A percentile compares a stretch with the other conserved stretches of the same genome.
These are phyloP conservation scores for Pyrus bretschneideri DNA, from an alignment of 306 rosid species.

Conservation along the genomic window DNA sequence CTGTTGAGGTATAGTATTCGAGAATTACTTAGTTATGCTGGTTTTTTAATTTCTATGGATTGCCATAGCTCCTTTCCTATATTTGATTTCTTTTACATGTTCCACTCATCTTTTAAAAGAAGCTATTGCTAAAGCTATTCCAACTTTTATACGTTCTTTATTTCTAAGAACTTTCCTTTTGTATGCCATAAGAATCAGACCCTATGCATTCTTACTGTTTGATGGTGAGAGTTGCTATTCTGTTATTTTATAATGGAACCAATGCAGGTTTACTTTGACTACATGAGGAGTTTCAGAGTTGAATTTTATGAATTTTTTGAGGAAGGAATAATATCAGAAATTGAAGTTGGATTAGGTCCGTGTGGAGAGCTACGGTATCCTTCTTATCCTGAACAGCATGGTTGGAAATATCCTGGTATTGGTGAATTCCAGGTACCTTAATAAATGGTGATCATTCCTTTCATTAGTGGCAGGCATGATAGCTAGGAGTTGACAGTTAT, in stretches of 20 bases:
- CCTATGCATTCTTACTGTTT: background rate
- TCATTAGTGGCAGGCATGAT: background rate
- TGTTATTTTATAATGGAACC: background rate
- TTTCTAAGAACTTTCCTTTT: too few species aligned
- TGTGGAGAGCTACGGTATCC: slow-evolving; percentile 84
- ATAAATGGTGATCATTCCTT: background rate
- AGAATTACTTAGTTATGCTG: too few species aligned
- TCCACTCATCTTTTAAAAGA: too few species aligned
- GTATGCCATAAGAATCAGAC: background rate
- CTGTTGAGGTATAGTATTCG: too few species aligned
- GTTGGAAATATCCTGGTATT: slow-evolving; percentile 87
- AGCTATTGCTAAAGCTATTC: too few species aligned
- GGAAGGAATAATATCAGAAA: slow-evolving; percentile 55
- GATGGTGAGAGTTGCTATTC: background rate
- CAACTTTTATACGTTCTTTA: too few species aligned
- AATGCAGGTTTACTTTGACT: slow-evolving; percentile 52
- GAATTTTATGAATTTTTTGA: slow-evolving; percentile 65
- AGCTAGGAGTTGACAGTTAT: background rate
- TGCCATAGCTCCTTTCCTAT: too few species aligned
- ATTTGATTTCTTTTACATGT: too few species aligned
- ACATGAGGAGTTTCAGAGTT: slow-evolving; percentile 81
- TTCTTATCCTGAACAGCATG: slow-evolving; percentile 74
- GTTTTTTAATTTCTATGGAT: too few species aligned
- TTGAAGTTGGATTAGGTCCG: slow-evolving; percentile 85
- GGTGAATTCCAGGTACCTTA: slow-evolving; percentile 80